phyloP scores from a whole-genome alignment of 164 flowering plant genomes.

The Amborella trichopoda region DNA sequence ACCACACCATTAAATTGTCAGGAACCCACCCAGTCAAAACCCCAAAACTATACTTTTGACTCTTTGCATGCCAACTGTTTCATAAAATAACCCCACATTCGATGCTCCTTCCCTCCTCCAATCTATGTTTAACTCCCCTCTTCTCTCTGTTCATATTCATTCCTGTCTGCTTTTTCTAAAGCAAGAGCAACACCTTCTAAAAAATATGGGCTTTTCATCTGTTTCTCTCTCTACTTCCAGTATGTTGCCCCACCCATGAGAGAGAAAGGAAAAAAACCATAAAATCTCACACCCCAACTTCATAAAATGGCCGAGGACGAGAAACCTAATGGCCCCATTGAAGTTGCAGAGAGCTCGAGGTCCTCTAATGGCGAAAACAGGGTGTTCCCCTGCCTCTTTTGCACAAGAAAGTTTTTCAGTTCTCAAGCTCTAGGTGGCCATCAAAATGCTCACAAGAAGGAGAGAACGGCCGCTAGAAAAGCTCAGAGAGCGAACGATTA shows the following conservation, averaged over 20 bases:
- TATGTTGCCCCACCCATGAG: background rate
- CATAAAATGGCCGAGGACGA: constrained; percentile 5
- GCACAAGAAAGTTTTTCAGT: constrained; percentile 77
- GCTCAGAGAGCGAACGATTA: constrained; percentile 39
- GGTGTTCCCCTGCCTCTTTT: constrained; percentile 70
- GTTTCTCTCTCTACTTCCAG: background rate
- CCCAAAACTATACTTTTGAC: no score
- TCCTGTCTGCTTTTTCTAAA: background rate
- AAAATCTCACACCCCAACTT: background rate
- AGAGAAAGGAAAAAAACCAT: background rate
- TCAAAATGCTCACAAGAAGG: constrained; percentile 92
- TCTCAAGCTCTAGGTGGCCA: constrained; percentile 96
- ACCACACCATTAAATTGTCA: no score
- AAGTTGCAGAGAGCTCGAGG: constrained; percentile 5
- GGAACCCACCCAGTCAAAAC: no score
- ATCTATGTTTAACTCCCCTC: background rate
- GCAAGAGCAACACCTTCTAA: background rate
- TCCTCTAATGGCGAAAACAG: constrained; percentile 25
- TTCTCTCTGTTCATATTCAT: background rate
- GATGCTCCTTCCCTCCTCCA: background rate
- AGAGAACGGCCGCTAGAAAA: constrained; percentile 64
- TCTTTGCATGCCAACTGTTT: no score
- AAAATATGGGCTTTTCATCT: background rate
- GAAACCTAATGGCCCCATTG: background rate
- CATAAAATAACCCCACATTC: no score